phyloP scores from a whole-genome alignment of 2,329 filamentous ascomycete species.

The Hirsutella rhossiliensis region DNA sequence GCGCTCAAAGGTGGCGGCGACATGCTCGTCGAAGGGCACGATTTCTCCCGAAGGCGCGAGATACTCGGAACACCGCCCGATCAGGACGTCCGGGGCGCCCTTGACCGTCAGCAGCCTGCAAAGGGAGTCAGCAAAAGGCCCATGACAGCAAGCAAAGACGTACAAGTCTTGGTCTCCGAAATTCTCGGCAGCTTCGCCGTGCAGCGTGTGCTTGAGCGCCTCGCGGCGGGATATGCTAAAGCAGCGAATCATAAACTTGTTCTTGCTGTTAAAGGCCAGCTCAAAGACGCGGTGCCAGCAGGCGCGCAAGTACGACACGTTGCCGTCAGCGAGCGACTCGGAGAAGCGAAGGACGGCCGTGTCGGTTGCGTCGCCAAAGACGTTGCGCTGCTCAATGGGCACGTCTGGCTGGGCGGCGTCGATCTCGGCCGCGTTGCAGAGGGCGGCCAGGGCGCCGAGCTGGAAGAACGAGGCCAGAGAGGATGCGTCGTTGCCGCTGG shows the following conservation, averaged over 20 bases:
- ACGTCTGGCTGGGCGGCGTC: slow-evolving; percentile 50
- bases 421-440: slow-evolving; percentile 68
- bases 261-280: slow-evolving; percentile 69
- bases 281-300: slow-evolving; percentile 57
- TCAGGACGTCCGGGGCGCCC: slow-evolving; percentile 63
- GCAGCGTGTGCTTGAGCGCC: slow-evolving; percentile 22
- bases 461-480: slow-evolving; percentile 34
- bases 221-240: slow-evolving; percentile 31
- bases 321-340: slow-evolving; percentile 40
- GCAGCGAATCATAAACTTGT: slow-evolving; percentile 67
- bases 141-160: slow-evolving; percentile 5
- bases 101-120: slow-evolving; percentile 57
- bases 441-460: slow-evolving; percentile 46
- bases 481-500: slow-evolving; percentile 17
- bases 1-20: slow-evolving; percentile 34
- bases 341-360: slow-evolving; percentile 62
- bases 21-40: slow-evolving; percentile 32
- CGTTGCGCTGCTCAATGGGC: slow-evolving; percentile 47
- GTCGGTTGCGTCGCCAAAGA: slow-evolving; percentile 68
- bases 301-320: slow-evolving; percentile 45
- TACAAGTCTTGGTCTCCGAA: slow-evolving; percentile 26
- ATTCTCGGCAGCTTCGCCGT: slow-evolving; percentile 17
- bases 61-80: slow-evolving; percentile 48
- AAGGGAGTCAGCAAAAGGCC: not conserved
- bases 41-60: slow-evolving; percentile 42